These are phyloP conservation scores for Mycena chlorophos DNA, from an alignment of 768 basidiomycete genomes.

Conservation along the genomic window DNA sequence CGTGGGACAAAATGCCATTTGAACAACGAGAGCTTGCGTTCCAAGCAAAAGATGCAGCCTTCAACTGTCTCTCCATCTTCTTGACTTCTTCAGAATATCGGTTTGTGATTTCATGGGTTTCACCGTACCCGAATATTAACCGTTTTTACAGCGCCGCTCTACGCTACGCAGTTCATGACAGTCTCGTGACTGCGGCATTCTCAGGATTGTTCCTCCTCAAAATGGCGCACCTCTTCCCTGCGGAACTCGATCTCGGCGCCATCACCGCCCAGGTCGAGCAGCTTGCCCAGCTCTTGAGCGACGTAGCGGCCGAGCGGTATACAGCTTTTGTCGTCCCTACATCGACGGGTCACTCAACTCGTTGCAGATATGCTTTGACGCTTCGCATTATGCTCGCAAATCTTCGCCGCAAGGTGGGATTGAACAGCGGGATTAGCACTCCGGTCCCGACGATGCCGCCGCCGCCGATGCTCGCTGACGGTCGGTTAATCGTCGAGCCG, in stretches of 20 bases:
- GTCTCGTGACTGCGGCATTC: conserved; percentile 87
- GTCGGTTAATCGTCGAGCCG: conserved; percentile 62
- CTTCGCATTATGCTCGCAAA: conserved; percentile 93
- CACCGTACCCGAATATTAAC: conserved; percentile 4
- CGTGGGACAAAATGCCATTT: conserved; percentile 96
- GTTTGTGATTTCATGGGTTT: conserved; percentile 39
- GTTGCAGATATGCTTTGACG: conserved; percentile 79
- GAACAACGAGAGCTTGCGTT: conserved; percentile 94
- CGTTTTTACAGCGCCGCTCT: conserved; percentile 70
- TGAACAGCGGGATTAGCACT: conserved; percentile 49
- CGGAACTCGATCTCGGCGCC: conserved; percentile 72
- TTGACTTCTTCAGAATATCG: conserved; percentile 78
- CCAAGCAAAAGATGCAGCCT: conserved; percentile 92
- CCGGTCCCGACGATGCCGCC: conserved; percentile 54
- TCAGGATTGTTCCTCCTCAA: conserved; percentile 90
- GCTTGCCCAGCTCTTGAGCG: conserved; percentile 84
- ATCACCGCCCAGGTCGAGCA: conserved; percentile 88
- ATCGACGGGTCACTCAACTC: too few relatives aligned
- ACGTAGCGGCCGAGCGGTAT: conserved; percentile 87
- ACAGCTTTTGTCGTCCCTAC: background rate
- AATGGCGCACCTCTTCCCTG: conserved; percentile 91
- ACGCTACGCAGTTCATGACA: conserved; percentile 91
- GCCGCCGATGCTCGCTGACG: conserved; percentile 43
- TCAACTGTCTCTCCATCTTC: conserved; percentile 82
- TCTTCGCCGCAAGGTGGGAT: conserved; percentile 83